Base-by-base conservation (phyloP, 176 grass and related monocot species). In the Melocanna baccifera region DNA sequence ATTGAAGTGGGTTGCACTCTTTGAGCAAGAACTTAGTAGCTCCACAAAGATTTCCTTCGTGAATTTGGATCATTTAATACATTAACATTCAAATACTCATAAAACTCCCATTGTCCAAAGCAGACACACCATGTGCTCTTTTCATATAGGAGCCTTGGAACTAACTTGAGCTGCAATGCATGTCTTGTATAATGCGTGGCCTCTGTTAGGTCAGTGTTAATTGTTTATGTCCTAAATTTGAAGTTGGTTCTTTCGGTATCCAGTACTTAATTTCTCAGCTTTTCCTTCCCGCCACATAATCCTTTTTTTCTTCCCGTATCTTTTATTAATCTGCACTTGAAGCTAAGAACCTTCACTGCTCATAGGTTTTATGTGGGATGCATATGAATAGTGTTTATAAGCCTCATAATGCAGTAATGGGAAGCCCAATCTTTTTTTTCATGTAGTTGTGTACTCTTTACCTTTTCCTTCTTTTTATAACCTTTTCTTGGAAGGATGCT, bases 131-230 rank as follows among this genome's bases (percentile, higher is more conserved):
- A n/a, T n/a, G n/a, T n/a, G n/a, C n/a, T n/a, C n/a, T n/a, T n/a
- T n/a, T n/a, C n/a, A n/a, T n/a, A n/a, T n/a, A n/a, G n/a, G n/a
- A n/a, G n/a, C n/a, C n/a, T n/a, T n/a, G n/a, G n/a, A n/a, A n/a
- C n/a, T n/a, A n/a, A n/a, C 88, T 91, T 88, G 81, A n/a, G n/a
- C n/a, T n/a, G n/a, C n/a, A n/a, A n/a, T n/a, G n/a, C n/a, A n/a
- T n/a, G n/a, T n/a, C n/a, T n/a, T n/a, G n/a, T 95, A 66, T 92
- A 91, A 86, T 89, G 87, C 71, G 76, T 90, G 91, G 85, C 78
- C 94, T 90, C 84, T 80, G 87, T 93, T 97, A 93, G 94, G 94
- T 97, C 91, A 97, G 94, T 97, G 94, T 91, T 97, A 89, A 89
- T 74, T 85, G 89, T 90, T 89, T 93, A 85, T 87, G 87, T 88